These are phyloP conservation scores for Rhizophagus clarus DNA, from an alignment of 192 early-diverging fungal genomes.

Conservation along the genomic window DNA sequence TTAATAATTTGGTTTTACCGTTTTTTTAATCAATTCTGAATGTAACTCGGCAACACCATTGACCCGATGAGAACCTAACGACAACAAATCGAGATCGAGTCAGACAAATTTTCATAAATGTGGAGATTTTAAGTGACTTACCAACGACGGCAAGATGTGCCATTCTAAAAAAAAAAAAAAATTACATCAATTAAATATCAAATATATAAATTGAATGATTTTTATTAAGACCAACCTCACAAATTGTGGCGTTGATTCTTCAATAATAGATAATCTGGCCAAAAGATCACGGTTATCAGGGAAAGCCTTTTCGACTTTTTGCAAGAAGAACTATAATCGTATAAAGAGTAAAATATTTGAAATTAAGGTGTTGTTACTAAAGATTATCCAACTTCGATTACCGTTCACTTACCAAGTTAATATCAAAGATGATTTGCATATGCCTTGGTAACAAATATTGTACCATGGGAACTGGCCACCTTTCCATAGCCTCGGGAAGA, in stretches of 20 bases:
- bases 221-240: constrained; percentile 48
- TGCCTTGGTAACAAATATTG: constrained; percentile 92
- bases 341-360: too few relatives aligned
- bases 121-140: constrained; percentile 16
- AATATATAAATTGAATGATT: neutral
- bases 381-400: neutral
- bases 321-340: constrained; percentile 78
- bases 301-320: constrained; percentile 85
- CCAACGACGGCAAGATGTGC: constrained; percentile 90
- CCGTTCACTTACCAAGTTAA: constrained; percentile 72
- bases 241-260: constrained; percentile 88
- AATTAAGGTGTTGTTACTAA: neutral
- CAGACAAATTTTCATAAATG: neutral
- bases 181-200: neutral
- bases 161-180: constrained; percentile 61
- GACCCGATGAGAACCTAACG: constrained; percentile 83
- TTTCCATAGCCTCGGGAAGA: constrained; percentile 97
- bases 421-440: constrained; percentile 99
- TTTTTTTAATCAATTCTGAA: constrained; percentile 77
- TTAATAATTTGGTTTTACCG: constrained; percentile 34
- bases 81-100: neutral
- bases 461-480: constrained; percentile 95
- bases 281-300: constrained; percentile 87
- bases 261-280: constrained; percentile 90
- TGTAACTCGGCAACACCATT: constrained; percentile 95